These are phyloP conservation scores for Kockovaella imperatae DNA, from an alignment of 768 basidiomycete species.

Conservation along the genomic window DNA sequence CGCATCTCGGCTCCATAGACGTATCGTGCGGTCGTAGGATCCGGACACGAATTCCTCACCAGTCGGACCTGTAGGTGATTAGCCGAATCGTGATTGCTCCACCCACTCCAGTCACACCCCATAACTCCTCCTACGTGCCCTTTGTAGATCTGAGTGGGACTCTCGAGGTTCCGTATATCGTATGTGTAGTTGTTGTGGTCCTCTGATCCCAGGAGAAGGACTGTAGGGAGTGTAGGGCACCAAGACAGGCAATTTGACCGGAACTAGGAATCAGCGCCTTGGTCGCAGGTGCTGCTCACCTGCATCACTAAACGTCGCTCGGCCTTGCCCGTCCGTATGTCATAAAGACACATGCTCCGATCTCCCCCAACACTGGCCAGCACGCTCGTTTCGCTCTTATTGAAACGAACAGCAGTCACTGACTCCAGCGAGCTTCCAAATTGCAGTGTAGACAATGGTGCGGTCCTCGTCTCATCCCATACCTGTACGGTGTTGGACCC, in stretches of 20 bases:
- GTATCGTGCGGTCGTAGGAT: slow-evolving; percentile 88
- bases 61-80: slow-evolving; percentile 54
- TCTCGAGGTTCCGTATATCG: slow-evolving; percentile 74
- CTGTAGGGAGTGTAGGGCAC: slow-evolving; percentile 92
- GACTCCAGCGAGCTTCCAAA: slow-evolving; percentile 85
- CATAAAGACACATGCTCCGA: slow-evolving; percentile 90
- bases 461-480: slow-evolving; percentile 94
- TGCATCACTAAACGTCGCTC: slow-evolving; percentile 86
- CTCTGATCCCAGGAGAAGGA: slow-evolving; percentile 88
- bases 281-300: slow-evolving; percentile 47
- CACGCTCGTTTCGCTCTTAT: slow-evolving; percentile 85
- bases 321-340: slow-evolving; percentile 92
- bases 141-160: slow-evolving; percentile 89
- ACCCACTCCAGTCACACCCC: slow-evolving; percentile 82
- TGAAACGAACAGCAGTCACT: slow-evolving; percentile 79
- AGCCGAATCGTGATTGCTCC: background rate
- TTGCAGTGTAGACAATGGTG: slow-evolving; percentile 75
- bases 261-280: slow-evolving; percentile 52
- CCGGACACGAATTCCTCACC: slow-evolving; percentile 93
- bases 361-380: slow-evolving; percentile 93
- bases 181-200: slow-evolving; percentile 98
- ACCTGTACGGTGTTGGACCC: slow-evolving; percentile 88
- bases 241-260: slow-evolving; percentile 81
- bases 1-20: slow-evolving; percentile 82
- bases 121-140: slow-evolving; percentile 94